Percentiles rank a stretch among this genome's conserved stretches.
These are phyloP conservation scores for Colletotrichum simmondsii DNA, from an alignment of 2,329 filamentous ascomycete species.

Conservation along the genomic window DNA sequence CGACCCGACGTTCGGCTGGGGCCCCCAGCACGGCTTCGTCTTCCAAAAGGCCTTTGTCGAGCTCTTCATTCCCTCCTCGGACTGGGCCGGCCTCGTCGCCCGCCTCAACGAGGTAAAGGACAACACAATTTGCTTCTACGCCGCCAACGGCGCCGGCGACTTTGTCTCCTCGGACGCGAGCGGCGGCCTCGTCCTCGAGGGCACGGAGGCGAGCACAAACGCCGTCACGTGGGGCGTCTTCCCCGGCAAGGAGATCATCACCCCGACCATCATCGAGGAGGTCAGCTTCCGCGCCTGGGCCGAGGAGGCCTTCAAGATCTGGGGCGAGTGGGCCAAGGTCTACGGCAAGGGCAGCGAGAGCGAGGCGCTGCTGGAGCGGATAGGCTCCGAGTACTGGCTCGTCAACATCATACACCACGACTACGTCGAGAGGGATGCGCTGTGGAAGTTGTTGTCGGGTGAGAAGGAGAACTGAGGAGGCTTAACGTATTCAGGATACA, in stretches of 20 bases:
- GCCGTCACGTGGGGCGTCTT: conserved; percentile 98
- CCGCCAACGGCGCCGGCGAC: conserved; percentile 80
- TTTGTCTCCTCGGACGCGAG: conserved; percentile 76
- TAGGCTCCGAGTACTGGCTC: conserved; percentile 81
- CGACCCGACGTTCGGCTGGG: conserved; percentile 90
- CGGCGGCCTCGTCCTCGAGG: conserved; percentile 45
- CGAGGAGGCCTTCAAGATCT: conserved; percentile 96
- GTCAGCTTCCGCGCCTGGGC: conserved; percentile 94
- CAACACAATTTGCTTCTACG: conserved; percentile 83
- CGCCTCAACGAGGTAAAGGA: conserved; percentile 66
- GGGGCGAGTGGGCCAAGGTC: conserved; percentile 91
- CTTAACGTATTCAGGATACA: neutral
- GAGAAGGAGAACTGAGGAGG: conserved; percentile 37
- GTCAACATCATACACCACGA: conserved; percentile 92
- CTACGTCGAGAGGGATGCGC: conserved; percentile 74
- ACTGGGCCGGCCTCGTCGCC: conserved; percentile 76
- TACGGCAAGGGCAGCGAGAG: conserved; percentile 81
- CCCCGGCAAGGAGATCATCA: conserved; percentile 94
- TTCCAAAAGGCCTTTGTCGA: conserved; percentile 99
- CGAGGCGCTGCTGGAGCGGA: conserved; percentile 74
- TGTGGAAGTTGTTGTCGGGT: conserved; percentile 75
- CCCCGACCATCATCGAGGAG: conserved; percentile 95
- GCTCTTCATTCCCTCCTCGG: conserved; percentile 83
- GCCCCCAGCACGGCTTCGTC: conserved; percentile 89
- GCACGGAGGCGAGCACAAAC: conserved; percentile 73